phyloP scores from a whole-genome alignment of 768 basidiomycete genomes.

The Pulveroboletus sp. region DNA sequence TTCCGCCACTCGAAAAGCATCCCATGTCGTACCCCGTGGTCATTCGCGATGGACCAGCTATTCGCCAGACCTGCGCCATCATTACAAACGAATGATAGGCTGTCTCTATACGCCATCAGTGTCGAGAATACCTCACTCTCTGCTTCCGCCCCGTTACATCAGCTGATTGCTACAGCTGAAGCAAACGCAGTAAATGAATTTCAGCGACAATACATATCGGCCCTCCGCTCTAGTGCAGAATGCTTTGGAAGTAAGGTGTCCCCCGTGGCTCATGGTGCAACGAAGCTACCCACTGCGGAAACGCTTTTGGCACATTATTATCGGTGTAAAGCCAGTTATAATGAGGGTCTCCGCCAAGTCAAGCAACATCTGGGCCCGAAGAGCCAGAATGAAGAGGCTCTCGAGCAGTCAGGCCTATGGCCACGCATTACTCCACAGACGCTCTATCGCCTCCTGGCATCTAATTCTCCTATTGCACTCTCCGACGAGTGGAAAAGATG shows the following conservation, averaged over 20 bases:
- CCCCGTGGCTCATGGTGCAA: not conserved
- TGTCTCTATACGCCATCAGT: not conserved
- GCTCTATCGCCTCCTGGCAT: constrained; percentile 31
- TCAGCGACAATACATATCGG: constrained; percentile 8
- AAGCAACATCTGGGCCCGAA: constrained; percentile 9
- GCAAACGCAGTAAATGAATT: constrained; percentile 7
- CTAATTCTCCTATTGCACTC: constrained; percentile 14
- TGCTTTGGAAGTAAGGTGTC: constrained; percentile 4
- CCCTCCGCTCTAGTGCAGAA: constrained; percentile 7
- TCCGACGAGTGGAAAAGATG: constrained; percentile 27
- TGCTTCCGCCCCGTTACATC: not conserved
- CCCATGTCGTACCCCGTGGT: not conserved
- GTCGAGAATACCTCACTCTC: not conserved
- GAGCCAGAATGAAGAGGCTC: constrained; percentile 14
- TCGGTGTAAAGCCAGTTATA: constrained; percentile 5
- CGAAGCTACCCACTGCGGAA: not conserved
- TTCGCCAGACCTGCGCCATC: constrained; percentile 6
- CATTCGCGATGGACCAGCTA: not conserved
- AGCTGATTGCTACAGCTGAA: constrained; percentile 3
- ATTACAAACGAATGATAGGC: not conserved
- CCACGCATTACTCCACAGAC: constrained; percentile 31
- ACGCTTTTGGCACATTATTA: constrained; percentile 8
- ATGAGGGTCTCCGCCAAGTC: not conserved
- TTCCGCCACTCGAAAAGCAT: not conserved
- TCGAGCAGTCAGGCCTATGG: constrained; percentile 31